These are phyloP conservation scores for Lolium multiflorum DNA, from an alignment of 176 grass and related monocot species.

Conservation along the genomic window DNA sequence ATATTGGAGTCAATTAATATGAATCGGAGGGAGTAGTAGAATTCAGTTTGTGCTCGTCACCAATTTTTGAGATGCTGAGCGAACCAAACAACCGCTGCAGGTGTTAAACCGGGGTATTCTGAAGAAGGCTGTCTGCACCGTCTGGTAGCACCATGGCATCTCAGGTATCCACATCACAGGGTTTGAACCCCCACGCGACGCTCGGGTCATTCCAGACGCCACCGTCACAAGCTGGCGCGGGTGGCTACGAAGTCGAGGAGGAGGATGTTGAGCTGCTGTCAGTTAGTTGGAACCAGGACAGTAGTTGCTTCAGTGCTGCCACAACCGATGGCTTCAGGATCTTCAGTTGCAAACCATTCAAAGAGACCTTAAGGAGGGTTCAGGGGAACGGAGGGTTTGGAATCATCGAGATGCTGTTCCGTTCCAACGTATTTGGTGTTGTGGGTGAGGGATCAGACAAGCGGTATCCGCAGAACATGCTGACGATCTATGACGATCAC, in stretches of 20 bases:
- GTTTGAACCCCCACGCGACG: not conserved
- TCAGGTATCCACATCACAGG: slow-evolving; percentile 18
- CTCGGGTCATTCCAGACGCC: not conserved
- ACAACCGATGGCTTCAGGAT: slow-evolving; percentile 67
- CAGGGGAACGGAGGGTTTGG: slow-evolving; percentile 55
- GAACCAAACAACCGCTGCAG: not conserved
- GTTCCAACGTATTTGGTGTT: slow-evolving; percentile 51
- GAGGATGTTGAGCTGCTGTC: slow-evolving; percentile 50
- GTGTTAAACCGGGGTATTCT: not conserved
- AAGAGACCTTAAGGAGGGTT: slow-evolving; percentile 61
- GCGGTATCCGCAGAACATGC: slow-evolving; percentile 45
- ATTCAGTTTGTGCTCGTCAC: not conserved
- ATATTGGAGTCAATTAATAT: too few species aligned
- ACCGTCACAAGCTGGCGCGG: not conserved
- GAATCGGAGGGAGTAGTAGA: too few species aligned
- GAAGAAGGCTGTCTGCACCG: not conserved
- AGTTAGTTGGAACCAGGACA: slow-evolving; percentile 76
- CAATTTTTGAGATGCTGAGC: not conserved
- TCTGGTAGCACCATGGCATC: slow-evolving; percentile 3
- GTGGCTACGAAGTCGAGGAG: not conserved
- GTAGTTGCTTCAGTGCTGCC: slow-evolving; percentile 60
- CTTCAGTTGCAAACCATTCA: slow-evolving; percentile 56
- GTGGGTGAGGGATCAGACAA: slow-evolving; percentile 37
- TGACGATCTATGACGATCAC: slow-evolving; percentile 59
- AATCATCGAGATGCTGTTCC: slow-evolving; percentile 74